Base-by-base conservation (phyloP, 495 filamentous ascomycete genomes). In the Aspergillus avenaceus region DNA sequence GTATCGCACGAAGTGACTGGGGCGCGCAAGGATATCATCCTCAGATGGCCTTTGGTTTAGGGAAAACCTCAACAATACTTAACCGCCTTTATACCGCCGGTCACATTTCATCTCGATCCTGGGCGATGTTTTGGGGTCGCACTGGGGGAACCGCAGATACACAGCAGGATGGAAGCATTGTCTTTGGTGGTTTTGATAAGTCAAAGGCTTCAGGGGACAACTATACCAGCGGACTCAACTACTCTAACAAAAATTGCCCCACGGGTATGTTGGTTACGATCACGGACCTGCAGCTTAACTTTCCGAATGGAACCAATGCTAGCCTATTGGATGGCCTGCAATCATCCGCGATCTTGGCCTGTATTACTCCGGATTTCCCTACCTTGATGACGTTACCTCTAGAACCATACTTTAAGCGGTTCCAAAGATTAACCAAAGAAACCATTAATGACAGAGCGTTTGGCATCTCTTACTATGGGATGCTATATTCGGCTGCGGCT, bases 21-120 rank as follows among this genome's bases (percentile, higher is more conserved):
- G 44, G 44, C 12, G 28, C 27, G 9, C n/a, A 46, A 19, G 44
- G 44, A 46, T 46, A 46, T 28, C 44, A 46, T 14, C 44, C 44
- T 22, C 44, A 46, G 29, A 28, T 19, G 18, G 28, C 44, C 3
- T 34, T 46, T 19, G 44, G 44, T 4, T 19, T 46, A 28, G 44
- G 44, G 5, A 19, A 18, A 18, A 34, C 21, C 28, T 46, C 44
- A 1, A 22, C 28, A 6, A 46, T 46, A 8, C 44, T 46, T 9
- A 46, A 46, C 22, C 9, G 14, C 19, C 44, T 46, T 1, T 46
- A 46, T 18, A 11, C 44, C 3, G 44, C 44, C 14, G 44, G 44
- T 5, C 44, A 11, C 1, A 46, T 46, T 13, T 27, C 44, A 18
- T 46, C 44, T 5, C 1, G 18, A 5, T 46, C 44, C 22, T 46